A percentile compares a stretch with the other conserved stretches of the same genome.
Evolutionary conservation across 768 basidiomycete genomes (phyloP).

Genomic region (Pulveroboletus sp.): DNA sequence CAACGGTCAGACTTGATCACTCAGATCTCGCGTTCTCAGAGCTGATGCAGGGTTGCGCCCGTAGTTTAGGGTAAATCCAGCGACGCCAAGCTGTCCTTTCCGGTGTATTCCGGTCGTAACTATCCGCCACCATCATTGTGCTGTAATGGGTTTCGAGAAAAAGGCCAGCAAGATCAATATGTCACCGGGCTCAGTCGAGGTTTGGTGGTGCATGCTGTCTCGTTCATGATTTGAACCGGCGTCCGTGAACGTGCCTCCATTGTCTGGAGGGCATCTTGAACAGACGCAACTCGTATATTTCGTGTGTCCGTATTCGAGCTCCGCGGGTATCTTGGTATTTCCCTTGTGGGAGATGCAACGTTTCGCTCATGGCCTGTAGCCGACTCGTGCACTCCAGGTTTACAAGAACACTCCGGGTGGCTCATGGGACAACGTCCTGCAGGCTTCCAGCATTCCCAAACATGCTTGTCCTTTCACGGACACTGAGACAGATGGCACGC

Average conservation of each 20-base stretch:
- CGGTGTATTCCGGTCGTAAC: slow-evolving; percentile 1
- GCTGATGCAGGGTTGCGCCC: neutral
- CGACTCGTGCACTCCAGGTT: neutral
- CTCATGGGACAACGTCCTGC: neutral
- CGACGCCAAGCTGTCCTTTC: neutral
- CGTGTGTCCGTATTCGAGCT: neutral
- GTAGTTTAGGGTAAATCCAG: neutral
- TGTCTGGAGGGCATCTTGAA: neutral
- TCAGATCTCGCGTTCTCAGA: neutral
- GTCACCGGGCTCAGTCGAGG: slow-evolving; percentile 10
- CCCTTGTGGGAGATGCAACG: neutral
- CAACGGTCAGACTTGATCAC: neutral
- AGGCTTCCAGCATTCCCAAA: neutral
- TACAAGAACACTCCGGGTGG: neutral
- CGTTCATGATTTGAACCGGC: neutral
- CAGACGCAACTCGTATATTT: neutral
- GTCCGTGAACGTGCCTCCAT: neutral
- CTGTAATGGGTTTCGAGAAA: slow-evolving; percentile 6
- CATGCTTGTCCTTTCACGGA: neutral
- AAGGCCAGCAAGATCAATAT: neutral
- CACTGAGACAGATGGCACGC: neutral
- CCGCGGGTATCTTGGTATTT: neutral
- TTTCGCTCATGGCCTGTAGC: neutral
- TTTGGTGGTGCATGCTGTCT: neutral
- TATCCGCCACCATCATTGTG: neutral